Evolutionary conservation across 257 asterid species (phyloP), one percentile per base, ranked within the genome.

Genomic region (Penstemon davidsonii): DNA sequence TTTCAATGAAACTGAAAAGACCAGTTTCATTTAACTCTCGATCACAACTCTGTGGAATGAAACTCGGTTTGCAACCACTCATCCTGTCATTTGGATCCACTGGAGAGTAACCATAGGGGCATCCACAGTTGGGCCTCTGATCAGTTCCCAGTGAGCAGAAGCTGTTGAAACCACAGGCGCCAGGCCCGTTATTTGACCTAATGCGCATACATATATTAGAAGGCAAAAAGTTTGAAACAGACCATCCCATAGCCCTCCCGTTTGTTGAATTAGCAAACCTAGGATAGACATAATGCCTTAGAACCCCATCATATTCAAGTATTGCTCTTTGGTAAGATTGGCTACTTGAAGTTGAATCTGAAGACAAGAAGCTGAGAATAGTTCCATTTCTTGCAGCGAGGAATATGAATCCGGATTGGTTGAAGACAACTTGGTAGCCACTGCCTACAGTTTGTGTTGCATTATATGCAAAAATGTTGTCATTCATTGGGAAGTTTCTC

Each of bases 161-260:
- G 41, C 82, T 79, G 47, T 85, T 85, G 41, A 55, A 76, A 0
- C 88, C 88, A 49, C 90, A 85, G 4, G 77, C 84, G 0, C 90
- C 87, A 0, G 76, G 39, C 3, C 81, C 85, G 0, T 39, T 43
- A 0, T 3, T 3, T 37, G 41, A 66, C 0, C 0, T 4, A 8
- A 84, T 43, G 0, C 1, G 0, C 3, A 8, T 0, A 56, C 90
- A 82, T 60, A 84, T 70, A 47, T 85, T 67, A 0, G 73, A 67
- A 0, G 94, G 87, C 47, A 15, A 10, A 52, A 54, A 60, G 69
- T 36, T 67, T 8, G 5, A 3, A 38, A 58, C 64, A 0, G 60
- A 71, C 91, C 91, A 85, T 25, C 0, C 55, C 60, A 54, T 60
- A 1, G 60, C 13, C 47, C 75, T 33, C 55, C 67, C 73, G 5